Conservation (phyloP, 192 early-diverging fungal genomes). For the Backusella parvicylindrica region DNA sequence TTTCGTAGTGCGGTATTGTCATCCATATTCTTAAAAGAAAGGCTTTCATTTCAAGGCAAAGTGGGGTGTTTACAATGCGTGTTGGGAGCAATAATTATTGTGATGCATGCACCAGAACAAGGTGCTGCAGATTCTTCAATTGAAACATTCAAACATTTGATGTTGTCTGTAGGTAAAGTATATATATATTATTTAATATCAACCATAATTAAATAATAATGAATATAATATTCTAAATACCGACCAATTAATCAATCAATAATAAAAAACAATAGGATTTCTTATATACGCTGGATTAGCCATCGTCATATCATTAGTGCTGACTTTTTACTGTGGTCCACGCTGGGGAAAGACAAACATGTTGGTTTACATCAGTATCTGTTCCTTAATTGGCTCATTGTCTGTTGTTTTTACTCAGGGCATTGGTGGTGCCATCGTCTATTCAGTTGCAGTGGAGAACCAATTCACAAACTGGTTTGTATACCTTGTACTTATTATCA, state of each 20-base stretch:
- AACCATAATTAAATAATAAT: background rate
- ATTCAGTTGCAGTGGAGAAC: slow-evolving; percentile 81
- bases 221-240: background rate
- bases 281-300: slow-evolving; percentile 69
- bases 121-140: slow-evolving; percentile 65
- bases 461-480: slow-evolving; percentile 82
- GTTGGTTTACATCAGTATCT: slow-evolving; percentile 87
- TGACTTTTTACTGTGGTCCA: slow-evolving; percentile 77
- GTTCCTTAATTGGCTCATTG: slow-evolving; percentile 88
- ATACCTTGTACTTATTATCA: slow-evolving; percentile 75
- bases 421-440: slow-evolving; percentile 80
- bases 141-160: slow-evolving; percentile 65
- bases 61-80: slow-evolving; percentile 88
- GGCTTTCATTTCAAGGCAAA: slow-evolving; percentile 75
- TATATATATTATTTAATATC: background rate
- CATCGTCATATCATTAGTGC: slow-evolving; percentile 51
- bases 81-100: slow-evolving; percentile 79
- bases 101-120: slow-evolving; percentile 82
- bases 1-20: slow-evolving; percentile 71
- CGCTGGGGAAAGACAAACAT: slow-evolving; percentile 75
- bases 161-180: slow-evolving; percentile 22
- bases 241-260: background rate
- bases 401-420: slow-evolving; percentile 88
- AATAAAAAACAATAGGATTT: slow-evolving; percentile 44
- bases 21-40: slow-evolving; percentile 82